Base-by-base conservation (phyloP, 495 filamentous ascomycete genomes). In the Annulohypoxylon nitens region DNA sequence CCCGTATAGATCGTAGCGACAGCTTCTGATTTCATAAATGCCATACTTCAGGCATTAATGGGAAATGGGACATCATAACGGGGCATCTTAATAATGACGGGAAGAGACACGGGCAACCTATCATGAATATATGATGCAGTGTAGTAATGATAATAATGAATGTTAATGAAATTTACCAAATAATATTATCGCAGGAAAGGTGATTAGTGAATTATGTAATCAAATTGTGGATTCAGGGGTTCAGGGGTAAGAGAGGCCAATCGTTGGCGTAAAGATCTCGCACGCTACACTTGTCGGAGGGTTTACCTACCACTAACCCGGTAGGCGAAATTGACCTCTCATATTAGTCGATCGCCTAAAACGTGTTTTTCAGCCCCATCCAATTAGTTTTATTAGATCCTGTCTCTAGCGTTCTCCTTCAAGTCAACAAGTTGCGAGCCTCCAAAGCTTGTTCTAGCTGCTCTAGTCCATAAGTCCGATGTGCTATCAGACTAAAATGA, bases 241-340 rank as follows among this genome's bases (percentile, higher is more conserved):
- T 47, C 43, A 47, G 43, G 43, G 43, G 43, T 30, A 30, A 53
- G 48, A 30, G 4, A 23, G 30, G 30, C 47, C 25, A 50, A 25
- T 50, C n/a, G 7, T 50, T 50, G 5, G 41, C 14, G 14, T 45
- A 45, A 45, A 45, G n/a, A 96, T 80, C 34, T 94, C 84, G 65
- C 87, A 82, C 55, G 83, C 82, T 82, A 95, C 95, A 6, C 87
- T 30, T 30, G 30, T 30, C 3, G 5, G 41, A 89, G 6, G 75
- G 74, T 72, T 91, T 87, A 9, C 36, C 8, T 43, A 1, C 39
- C 39, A 11, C 36, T 39, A 39, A 39, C 9, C 9, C 9, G 8
- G 4, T 39, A 39, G 36, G 8, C 11, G 8, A 39, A 39, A 12
- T 9, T 9, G 36, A 39, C 36, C 8, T 10, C 11, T 39, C 36